Conservation (phyloP, 768 basidiomycete genomes). For the Hericium rajendrae region DNA sequence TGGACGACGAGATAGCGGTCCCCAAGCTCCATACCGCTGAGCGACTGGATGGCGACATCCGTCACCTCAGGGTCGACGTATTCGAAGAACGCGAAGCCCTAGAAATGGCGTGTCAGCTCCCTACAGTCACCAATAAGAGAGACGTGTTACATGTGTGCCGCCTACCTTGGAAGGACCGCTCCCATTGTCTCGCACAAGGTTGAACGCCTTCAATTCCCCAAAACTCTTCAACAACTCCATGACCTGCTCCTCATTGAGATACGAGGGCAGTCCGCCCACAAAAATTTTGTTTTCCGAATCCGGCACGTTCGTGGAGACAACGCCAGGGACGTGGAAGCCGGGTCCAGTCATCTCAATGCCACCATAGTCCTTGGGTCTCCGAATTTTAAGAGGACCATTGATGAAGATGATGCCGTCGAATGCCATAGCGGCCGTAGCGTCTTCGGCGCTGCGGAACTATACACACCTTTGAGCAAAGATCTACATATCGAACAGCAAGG, state of each 20-base stretch:
- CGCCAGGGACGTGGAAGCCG: constrained; percentile 81
- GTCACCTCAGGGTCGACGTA: constrained; percentile 85
- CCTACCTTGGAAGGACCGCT: constrained; percentile 81
- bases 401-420: constrained; percentile 97
- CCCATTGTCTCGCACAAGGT: constrained; percentile 90
- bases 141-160: not conserved
- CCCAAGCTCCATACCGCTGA: constrained; percentile 97
- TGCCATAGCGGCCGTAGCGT: constrained; percentile 93
- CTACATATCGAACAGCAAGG: not conserved
- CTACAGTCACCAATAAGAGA: not conserved
- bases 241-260: constrained; percentile 97
- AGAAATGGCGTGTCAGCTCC: not conserved
- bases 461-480: constrained; percentile 1
- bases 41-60: constrained; percentile 90
- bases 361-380: constrained; percentile 94
- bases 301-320: constrained; percentile 93
- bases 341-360: constrained; percentile 49
- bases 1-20: constrained; percentile 95
- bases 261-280: constrained; percentile 90
- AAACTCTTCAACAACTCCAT: constrained; percentile 97
- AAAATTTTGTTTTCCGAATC: constrained; percentile 98
- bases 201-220: constrained; percentile 96
- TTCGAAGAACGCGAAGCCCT: constrained; percentile 99
- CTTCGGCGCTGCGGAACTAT: constrained; percentile 95
- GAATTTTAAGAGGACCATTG: constrained; percentile 92